Percentiles rank a stretch among this genome's conserved stretches.
These are phyloP conservation scores for Chaetomium globosum DNA, from an alignment of 2,329 filamentous ascomycete genomes.

Conservation along the genomic window DNA sequence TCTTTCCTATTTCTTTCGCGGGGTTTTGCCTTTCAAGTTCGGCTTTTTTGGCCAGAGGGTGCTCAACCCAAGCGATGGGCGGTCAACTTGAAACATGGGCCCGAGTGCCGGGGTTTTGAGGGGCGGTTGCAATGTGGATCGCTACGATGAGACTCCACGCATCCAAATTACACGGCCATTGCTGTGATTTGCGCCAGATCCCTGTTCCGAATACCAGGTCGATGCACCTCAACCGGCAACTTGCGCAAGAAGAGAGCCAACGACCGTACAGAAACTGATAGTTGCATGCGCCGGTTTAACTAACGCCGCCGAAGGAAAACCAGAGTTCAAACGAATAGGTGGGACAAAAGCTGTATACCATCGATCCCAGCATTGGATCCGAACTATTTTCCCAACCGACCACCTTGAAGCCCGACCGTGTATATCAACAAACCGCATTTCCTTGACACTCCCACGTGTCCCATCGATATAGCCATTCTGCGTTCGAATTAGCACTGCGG, in stretches of 20 bases:
- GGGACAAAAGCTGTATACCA: neutral
- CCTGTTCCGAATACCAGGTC: conserved; percentile 19
- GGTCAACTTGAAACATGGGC: conserved; percentile 14
- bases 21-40: no score
- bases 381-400: neutral
- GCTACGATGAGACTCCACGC: neutral
- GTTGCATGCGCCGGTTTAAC: neutral
- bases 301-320: neutral
- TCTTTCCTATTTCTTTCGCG: no score
- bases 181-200: conserved; percentile 1
- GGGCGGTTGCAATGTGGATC: neutral
- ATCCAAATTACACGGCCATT: conserved; percentile 15
- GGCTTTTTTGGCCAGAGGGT: no score
- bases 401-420: neutral
- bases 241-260: neutral
- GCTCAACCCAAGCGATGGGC: neutral
- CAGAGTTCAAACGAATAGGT: neutral
- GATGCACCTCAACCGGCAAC: conserved; percentile 1
- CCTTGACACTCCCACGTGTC: neutral
- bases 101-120: neutral
- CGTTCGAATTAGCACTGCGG: neutral
- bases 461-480: neutral
- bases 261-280: neutral
- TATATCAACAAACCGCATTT: neutral
- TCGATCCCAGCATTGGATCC: neutral